Conservation (phyloP, 2,329 filamentous ascomycete genomes). For the Teratosphaeria epicoccoides region DNA sequence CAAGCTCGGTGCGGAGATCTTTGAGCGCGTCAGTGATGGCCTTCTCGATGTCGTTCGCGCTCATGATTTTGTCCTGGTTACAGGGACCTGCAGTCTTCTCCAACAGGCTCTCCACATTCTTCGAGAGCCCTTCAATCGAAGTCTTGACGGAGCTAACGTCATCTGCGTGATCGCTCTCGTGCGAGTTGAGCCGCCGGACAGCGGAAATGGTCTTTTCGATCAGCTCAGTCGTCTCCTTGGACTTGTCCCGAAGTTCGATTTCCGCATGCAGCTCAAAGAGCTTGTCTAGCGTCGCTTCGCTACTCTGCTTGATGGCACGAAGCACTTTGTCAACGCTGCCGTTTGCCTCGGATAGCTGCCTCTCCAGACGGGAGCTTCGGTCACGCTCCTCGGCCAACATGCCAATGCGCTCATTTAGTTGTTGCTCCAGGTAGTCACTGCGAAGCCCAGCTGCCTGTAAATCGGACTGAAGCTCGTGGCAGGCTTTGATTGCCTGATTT, state of each 20-base stretch:
- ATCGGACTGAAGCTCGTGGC: conserved; percentile 9
- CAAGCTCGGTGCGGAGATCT: conserved; percentile 11
- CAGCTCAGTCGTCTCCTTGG: conserved; percentile 5
- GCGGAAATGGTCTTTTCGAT: conserved; percentile 11
- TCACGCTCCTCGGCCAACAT: conserved; percentile 17
- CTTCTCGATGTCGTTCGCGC: background rate
- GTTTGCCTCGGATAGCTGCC: conserved; percentile 6
- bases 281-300: conserved; percentile 14
- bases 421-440: conserved; percentile 12
- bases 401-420: conserved; percentile 11
- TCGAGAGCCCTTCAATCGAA: conserved; percentile 9
- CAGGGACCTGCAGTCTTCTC: background rate
- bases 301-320: conserved; percentile 7
- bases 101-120: conserved; percentile 7
- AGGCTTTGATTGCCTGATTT: conserved; percentile 10
- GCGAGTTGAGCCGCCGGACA: conserved; percentile 10
- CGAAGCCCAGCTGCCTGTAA: conserved; percentile 6
- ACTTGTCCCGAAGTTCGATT: conserved; percentile 4
- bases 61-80: background rate
- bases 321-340: conserved; percentile 1
- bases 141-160: conserved; percentile 13
- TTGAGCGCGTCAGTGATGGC: conserved; percentile 11
- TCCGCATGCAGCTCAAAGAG: conserved; percentile 13
- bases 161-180: conserved; percentile 8
- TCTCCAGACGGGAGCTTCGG: conserved; percentile 13